Evolutionary conservation across 2,329 filamentous ascomycete genomes (phyloP), one percentile per base, ranked within the genome.

Genomic region (Colletotrichum horii): DNA sequence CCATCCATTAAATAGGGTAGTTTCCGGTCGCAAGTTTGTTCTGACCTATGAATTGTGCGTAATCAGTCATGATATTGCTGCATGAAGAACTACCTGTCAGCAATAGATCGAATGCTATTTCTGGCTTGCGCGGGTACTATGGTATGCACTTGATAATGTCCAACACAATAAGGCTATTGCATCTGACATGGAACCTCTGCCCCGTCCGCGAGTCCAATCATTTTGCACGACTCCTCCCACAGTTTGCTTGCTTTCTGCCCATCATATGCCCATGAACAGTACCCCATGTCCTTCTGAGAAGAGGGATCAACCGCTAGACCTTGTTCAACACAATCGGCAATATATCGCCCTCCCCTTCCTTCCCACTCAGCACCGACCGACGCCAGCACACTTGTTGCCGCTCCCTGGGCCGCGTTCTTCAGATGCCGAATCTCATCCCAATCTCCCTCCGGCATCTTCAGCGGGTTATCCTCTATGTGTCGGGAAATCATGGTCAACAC

Each of bases 351-450:
- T 11, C 85, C 87, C 65, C 81, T 85, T 7, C 80, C 83, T 77
- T 86, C 83, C 78, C 81, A 84, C 11, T 83, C 83, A 69, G 80
- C 80, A 15, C 77, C 78, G 4, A 87, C 67, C 4, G 84, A 85
- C 0, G 84, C 85, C 78, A 80, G 85, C 1, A 86, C 81, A 8
- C 81, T 82, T 8, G 86, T 87, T 4, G 86, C 84, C 34, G 86
- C 87, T 6, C 86, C 87, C 76, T 88, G 86, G 67, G 81, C 82
- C 74, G 79, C 1, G 77, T 80, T 75, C 58, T 77, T 77, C 6
- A 56, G 9, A 6, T 11, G 5, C 26, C 32, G 30, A n/a, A n/a
- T 16, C 4, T 72, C 15, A 3, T 22, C 11, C 9, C 71, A 52
- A 19, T 34, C 48, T 4, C 11, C 52, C 4, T 15, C 3, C 1